Percentiles rank a stretch among this genome's conserved stretches.
These are phyloP conservation scores for Aspergillus texensis DNA, from an alignment of 2,329 filamentous ascomycete genomes.

Conservation along the genomic window DNA sequence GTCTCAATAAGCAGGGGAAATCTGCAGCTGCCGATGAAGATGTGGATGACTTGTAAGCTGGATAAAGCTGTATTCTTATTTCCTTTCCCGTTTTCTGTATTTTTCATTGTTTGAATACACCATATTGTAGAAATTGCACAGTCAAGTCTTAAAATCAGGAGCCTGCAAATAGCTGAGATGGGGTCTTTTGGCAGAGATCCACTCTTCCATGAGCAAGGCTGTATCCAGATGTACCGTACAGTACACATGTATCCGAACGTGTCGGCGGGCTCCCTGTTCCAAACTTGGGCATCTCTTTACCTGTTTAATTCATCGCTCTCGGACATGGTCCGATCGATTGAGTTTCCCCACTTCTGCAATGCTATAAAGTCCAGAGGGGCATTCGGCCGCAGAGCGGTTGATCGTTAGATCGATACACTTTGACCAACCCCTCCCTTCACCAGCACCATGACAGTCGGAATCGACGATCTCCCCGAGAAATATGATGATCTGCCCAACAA, in stretches of 20 bases:
- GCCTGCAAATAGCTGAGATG: neutral
- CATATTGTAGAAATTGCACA: neutral
- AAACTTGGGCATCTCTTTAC: neutral
- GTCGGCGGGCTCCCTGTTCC: neutral
- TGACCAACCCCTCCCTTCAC: neutral
- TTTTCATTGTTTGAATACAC: conserved; percentile 1
- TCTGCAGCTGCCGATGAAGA: conserved; percentile 29
- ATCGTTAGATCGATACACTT: neutral
- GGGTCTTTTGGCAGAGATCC: neutral
- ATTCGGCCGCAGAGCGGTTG: neutral
- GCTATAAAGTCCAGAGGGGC: neutral
- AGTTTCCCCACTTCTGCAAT: conserved; percentile 8
- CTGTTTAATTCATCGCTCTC: neutral
- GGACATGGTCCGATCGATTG: conserved; percentile 14
- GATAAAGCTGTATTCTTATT: conserved; percentile 9
- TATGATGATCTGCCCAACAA: conserved; percentile 52
- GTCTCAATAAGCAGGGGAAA: conserved; percentile 33
- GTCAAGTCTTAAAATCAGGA: neutral
- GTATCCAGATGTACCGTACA: neutral
- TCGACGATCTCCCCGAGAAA: conserved; percentile 31
- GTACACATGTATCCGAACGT: neutral
- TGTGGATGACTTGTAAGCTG: conserved; percentile 39
- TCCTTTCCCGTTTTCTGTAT: conserved; percentile 4
- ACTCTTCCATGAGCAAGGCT: too few relatives aligned
- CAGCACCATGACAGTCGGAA: conserved; percentile 24